Conservation (phyloP, 768 basidiomycete species). For the Trametopsis cervina region DNA sequence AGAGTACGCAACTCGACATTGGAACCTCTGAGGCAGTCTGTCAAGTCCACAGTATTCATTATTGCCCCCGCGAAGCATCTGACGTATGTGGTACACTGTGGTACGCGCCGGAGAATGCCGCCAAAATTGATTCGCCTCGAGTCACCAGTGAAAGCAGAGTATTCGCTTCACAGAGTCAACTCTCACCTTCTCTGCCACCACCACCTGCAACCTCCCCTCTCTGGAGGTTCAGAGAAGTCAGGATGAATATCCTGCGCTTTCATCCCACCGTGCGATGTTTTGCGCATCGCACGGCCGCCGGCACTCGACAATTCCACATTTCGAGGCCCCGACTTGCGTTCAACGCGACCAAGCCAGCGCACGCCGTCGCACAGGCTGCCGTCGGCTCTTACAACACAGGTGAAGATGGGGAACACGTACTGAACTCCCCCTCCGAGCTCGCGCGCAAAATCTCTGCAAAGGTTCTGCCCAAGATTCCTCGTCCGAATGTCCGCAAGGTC, state of each 20-base stretch:
- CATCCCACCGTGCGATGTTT: conserved; percentile 3
- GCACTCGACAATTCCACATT: conserved; percentile 36
- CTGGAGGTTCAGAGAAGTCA: conserved; percentile 1
- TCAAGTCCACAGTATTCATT: too few relatives aligned
- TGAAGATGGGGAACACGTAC: conserved; percentile 50
- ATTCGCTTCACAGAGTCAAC: too few relatives aligned
- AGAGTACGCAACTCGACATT: too few relatives aligned
- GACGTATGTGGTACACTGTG: too few relatives aligned
- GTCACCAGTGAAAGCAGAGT: too few relatives aligned
- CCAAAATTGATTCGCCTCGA: too few relatives aligned
- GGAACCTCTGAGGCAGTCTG: too few relatives aligned
- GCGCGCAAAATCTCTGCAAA: conserved; percentile 91
- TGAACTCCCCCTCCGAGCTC: conserved; percentile 92
- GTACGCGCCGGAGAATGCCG: too few relatives aligned
- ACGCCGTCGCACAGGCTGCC: conserved; percentile 68
- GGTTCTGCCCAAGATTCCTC: conserved; percentile 86
- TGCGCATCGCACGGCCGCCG: neutral
- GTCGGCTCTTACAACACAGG: conserved; percentile 58
- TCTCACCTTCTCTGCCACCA: too few relatives aligned
- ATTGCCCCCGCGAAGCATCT: too few relatives aligned
- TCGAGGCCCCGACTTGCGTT: conserved; percentile 31
- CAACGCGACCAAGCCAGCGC: conserved; percentile 43
- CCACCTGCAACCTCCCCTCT: too few relatives aligned
- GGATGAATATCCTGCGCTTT: conserved; percentile 9
- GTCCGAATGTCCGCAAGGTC: conserved; percentile 90